Evolutionary conservation across 306 rosid genomes (phyloP), one percentile per base, ranked within the genome.

Genomic region (Malus sieversii): DNA sequence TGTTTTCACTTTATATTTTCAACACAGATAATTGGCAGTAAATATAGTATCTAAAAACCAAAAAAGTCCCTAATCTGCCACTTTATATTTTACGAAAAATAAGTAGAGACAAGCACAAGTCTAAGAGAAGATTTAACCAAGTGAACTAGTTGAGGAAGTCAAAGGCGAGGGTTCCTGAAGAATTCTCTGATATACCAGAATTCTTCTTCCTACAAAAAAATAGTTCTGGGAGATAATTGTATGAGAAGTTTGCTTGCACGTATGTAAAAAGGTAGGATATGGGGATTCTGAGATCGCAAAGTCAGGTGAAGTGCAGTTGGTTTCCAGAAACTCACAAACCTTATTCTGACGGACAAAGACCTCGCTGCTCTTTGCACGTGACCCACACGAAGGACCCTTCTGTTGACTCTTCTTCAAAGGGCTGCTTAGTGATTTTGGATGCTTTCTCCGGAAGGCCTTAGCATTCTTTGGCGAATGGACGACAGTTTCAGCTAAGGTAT

Each of bases 361-460:
- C 96, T 88, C 80, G 71, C 82, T 82, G 72, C 81, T 77, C 35
- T 76, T 79, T 80, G 79, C 79, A 71, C 62, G 64, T 64, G 81
- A 81, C 35, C 25, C 73, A 29, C 76, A 70, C 38, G 85, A 75
- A 69, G 82, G 78, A 69, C 58, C 61, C 71, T 72, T 83, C 71
- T 51, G 88, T 69, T 82, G 84, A 80, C 75, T 86, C 84, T 83
- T 76, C 85, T 85, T 88, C 51, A 52, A 78, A 77, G 73, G 77
- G 62, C 77, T 70, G 32, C 80, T 75, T 64, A 77, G 68, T 75
- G 89, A 80, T 76, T 86, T 85, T 9, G 42, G 77, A 73, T 57
- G 82, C 90, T 78, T 83, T 76, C 83, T 83, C 61, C 27, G 79
- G 35, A 13, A 70, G 33, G 55, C 69, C 75, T 77, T 78, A 40